These are phyloP conservation scores for Didymellaceae sp. DNA, from an alignment of 2,329 filamentous ascomycete species.

Conservation along the genomic window DNA sequence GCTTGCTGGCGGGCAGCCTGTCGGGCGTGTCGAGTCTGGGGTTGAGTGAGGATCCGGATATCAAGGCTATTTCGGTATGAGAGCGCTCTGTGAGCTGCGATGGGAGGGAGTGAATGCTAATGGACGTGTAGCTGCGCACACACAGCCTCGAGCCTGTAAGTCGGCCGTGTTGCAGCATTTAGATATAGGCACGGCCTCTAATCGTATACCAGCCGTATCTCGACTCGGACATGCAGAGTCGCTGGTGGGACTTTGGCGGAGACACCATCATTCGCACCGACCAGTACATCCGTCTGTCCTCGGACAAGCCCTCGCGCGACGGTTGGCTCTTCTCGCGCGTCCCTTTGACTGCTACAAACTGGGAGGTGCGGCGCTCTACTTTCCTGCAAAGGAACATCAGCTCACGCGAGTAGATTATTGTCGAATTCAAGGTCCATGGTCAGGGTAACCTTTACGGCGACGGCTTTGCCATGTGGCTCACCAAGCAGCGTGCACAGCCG, in stretches of 20 bases:
- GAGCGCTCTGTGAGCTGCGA: slow-evolving; percentile 16
- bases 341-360: slow-evolving; percentile 95
- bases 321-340: slow-evolving; percentile 95
- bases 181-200: slow-evolving; percentile 15
- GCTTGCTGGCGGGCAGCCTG: slow-evolving; percentile 48
- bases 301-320: slow-evolving; percentile 86
- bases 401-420: slow-evolving; percentile 68
- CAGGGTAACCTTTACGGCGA: slow-evolving; percentile 91
- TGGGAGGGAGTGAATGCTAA: slow-evolving; percentile 28
- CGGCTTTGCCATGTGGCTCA: slow-evolving; percentile 97
- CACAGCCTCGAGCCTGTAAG: slow-evolving; percentile 81
- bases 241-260: slow-evolving; percentile 99
- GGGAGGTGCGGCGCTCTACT: slow-evolving; percentile 67
- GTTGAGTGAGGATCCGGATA: slow-evolving; percentile 52
- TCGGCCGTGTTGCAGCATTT: slow-evolving; percentile 32
- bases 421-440: slow-evolving; percentile 94
- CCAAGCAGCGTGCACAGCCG: slow-evolving; percentile 81
- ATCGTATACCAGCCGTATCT: slow-evolving; percentile 77
- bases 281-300: slow-evolving; percentile 88
- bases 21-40: slow-evolving; percentile 39
- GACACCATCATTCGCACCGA: slow-evolving; percentile 83
- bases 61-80: slow-evolving; percentile 71
- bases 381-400: slow-evolving; percentile 1
- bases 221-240: slow-evolving; percentile 96
- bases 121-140: slow-evolving; percentile 71